Evolutionary conservation across 164 flowering plant genomes (phyloP).

Genomic region (Annona cherimola): DNA sequence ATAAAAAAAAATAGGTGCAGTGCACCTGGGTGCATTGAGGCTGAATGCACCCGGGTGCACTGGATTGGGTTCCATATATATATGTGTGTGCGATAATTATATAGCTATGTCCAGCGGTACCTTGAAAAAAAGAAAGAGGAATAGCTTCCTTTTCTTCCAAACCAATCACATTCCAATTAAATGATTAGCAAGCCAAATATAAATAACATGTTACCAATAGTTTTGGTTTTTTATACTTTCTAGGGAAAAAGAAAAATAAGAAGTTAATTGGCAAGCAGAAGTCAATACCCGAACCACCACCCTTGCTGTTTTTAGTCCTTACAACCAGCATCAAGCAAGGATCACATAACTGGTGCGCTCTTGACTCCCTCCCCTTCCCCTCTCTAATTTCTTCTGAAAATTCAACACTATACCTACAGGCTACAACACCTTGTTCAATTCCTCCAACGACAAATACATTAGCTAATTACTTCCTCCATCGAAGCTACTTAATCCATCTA

Average conservation of each 20-base stretch:
- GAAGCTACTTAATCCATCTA: no score
- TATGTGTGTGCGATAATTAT: no score
- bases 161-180: not conserved
- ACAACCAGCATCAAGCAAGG: conserved; percentile 41
- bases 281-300: conserved; percentile 70
- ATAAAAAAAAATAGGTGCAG: no score
- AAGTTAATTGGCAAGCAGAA: conserved; percentile 19
- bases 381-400: not conserved
- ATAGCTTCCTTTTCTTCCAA: no score
- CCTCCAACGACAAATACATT: not conserved
- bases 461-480: no score
- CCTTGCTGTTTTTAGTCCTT: conserved; percentile 31
- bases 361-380: conserved; percentile 59
- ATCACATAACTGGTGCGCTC: conserved; percentile 86
- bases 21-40: no score
- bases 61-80: no score
- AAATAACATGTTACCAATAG: not conserved
- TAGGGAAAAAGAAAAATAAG: not conserved
- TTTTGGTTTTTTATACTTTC: no score
- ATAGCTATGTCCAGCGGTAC: no score
- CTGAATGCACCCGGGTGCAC: no score
- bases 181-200: not conserved
- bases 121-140: no score
- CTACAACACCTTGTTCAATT: not conserved
- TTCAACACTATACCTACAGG: not conserved